A percentile compares a stretch with the other conserved stretches of the same genome.
Conservation (phyloP, 495 filamentous ascomycete genomes). For the Talaromyces wortmannii region DNA sequence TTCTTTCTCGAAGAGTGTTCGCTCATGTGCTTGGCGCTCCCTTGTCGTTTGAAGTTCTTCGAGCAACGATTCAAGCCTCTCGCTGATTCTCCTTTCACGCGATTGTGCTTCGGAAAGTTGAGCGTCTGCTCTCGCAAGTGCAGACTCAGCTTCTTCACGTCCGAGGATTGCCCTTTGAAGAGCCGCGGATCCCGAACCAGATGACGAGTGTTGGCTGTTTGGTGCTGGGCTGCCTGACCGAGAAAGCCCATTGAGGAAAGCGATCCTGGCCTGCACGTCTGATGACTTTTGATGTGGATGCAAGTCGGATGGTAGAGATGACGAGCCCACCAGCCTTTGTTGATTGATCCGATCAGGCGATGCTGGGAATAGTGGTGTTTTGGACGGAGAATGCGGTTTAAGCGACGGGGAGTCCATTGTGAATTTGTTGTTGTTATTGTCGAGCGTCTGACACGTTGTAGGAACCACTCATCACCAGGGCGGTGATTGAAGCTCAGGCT, state of each 20-base stretch:
- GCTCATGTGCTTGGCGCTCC: constrained; percentile 67
- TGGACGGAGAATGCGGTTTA: constrained; percentile 42
- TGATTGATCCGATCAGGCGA: constrained; percentile 80
- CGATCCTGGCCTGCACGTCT: constrained; percentile 83
- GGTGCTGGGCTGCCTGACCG: constrained; percentile 51
- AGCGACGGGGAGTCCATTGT: constrained; percentile 37
- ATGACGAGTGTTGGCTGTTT: constrained; percentile 33
- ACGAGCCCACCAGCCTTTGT: constrained; percentile 49
- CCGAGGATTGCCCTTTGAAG: constrained; percentile 75
- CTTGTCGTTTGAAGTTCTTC: constrained; percentile 71
- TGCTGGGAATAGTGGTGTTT: constrained; percentile 60
- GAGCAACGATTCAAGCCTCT: constrained; percentile 70
- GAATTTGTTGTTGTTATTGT: constrained; percentile 3
- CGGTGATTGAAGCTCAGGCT: not conserved
- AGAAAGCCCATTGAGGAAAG: constrained; percentile 69
- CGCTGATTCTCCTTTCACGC: constrained; percentile 65
- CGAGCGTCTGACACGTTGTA: not conserved
- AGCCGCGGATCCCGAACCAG: constrained; percentile 42
- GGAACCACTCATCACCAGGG: not conserved
- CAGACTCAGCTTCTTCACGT: constrained; percentile 68
- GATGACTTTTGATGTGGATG: constrained; percentile 43
- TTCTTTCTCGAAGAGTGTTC: constrained; percentile 77
- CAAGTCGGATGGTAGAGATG: constrained; percentile 40
- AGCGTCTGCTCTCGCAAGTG: constrained; percentile 50
- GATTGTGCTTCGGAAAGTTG: constrained; percentile 64